Conservation (phyloP, 164 flowering plant species). For the Vitis vinifera region DNA sequence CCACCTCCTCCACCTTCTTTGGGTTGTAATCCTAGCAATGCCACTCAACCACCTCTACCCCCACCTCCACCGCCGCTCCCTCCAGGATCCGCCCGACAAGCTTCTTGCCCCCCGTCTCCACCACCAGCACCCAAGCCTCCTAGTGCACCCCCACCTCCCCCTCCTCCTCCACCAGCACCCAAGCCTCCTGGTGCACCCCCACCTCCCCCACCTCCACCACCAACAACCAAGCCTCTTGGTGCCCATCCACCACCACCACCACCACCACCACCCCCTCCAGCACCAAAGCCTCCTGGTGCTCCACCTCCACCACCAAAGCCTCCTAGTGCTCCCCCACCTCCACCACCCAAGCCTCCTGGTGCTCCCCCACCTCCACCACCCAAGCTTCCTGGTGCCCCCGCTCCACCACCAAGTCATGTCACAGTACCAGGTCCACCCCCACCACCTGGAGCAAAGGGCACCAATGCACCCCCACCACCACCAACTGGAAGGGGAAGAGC, state of each 20-base stretch:
- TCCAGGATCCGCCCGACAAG: constrained; percentile 13
- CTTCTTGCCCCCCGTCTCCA: constrained; percentile 25
- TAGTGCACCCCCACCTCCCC: constrained; percentile 24
- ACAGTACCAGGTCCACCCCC: constrained; percentile 49
- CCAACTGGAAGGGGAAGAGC: constrained; percentile 56
- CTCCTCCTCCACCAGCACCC: constrained; percentile 55
- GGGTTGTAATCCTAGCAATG: not conserved
- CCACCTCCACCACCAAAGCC: constrained; percentile 3
- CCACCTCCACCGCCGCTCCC: constrained; percentile 43
- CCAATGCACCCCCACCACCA: constrained; percentile 22
- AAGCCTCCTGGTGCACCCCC: constrained; percentile 53
- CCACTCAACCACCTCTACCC: constrained; percentile 25
- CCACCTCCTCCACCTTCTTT: constrained; percentile 35
- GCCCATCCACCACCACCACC: constrained; percentile 16
- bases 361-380: constrained; percentile 6
- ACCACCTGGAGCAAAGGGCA: constrained; percentile 47
- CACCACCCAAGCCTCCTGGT: too few species aligned
- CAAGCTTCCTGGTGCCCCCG: constrained; percentile 18
- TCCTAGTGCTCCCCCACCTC: too few species aligned
- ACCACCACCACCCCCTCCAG: constrained; percentile 48
- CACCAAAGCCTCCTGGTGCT: constrained; percentile 4
- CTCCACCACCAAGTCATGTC: constrained; percentile 24
- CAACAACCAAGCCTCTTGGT: constrained; percentile 15
- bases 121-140: constrained; percentile 28
- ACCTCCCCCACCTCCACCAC: constrained; percentile 21